These are phyloP conservation scores for Pinus albicaulis DNA, from an alignment of 75 land plant genomes.

Conservation along the genomic window DNA sequence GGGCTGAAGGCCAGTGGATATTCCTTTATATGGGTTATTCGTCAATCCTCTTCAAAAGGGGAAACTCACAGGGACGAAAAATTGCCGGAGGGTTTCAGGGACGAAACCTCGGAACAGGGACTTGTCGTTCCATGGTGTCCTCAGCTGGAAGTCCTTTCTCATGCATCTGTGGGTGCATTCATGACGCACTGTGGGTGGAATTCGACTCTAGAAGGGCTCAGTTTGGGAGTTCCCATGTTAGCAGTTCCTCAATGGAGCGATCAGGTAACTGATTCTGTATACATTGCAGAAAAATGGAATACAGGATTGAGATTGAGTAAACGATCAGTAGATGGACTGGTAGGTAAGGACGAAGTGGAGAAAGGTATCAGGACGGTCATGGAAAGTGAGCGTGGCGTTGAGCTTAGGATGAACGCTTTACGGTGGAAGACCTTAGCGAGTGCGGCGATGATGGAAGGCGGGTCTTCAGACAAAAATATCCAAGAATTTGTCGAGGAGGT, in stretches of 20 bases:
- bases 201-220: slow-evolving; percentile 14
- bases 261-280: slow-evolving; percentile 20
- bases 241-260: slow-evolving; percentile 14
- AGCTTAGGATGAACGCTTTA: slow-evolving; percentile 23
- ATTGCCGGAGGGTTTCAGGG: background rate
- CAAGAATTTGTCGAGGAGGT: slow-evolving; percentile 14
- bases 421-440: slow-evolving; percentile 21
- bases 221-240: slow-evolving; percentile 20
- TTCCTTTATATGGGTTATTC: slow-evolving; percentile 30
- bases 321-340: slow-evolving; percentile 11
- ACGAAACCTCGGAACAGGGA: slow-evolving; percentile 18
- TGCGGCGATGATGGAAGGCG: slow-evolving; percentile 29
- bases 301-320: slow-evolving; percentile 22
- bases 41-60: background rate
- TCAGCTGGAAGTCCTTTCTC: slow-evolving; percentile 14
- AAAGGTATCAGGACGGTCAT: slow-evolving; percentile 24
- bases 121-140: slow-evolving; percentile 25
- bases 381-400: slow-evolving; percentile 20
- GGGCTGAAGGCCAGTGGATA: slow-evolving; percentile 25
- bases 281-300: slow-evolving; percentile 23
- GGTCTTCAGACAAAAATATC: slow-evolving; percentile 32
- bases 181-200: slow-evolving; percentile 31
- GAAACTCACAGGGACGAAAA: background rate
- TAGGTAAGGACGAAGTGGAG: slow-evolving; percentile 30
- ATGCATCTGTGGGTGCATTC: slow-evolving; percentile 14